These are phyloP conservation scores for Bipolaris zeicola DNA, from an alignment of 2,329 filamentous ascomycete species.

Conservation along the genomic window DNA sequence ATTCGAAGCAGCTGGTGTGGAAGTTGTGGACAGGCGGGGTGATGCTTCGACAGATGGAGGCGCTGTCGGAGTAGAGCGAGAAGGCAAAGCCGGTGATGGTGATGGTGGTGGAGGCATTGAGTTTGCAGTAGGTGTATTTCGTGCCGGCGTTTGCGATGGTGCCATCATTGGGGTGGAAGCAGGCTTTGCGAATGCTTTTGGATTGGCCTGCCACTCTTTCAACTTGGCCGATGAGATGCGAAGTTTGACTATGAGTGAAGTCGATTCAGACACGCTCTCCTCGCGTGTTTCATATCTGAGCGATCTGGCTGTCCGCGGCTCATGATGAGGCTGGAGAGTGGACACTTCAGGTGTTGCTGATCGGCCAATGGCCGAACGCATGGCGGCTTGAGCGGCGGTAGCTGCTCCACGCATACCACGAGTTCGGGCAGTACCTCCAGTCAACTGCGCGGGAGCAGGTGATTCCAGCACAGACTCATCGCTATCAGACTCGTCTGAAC, in stretches of 20 bases:
- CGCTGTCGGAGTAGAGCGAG: constrained; percentile 38
- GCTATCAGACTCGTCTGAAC: constrained; percentile 90
- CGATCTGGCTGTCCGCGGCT: constrained; percentile 71
- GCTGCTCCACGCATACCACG: constrained; percentile 89
- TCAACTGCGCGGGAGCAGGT: constrained; percentile 72
- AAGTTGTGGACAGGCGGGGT: constrained; percentile 42
- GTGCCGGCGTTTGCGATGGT: constrained; percentile 54
- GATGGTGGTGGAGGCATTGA: constrained; percentile 63
- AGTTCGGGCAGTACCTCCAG: constrained; percentile 79
- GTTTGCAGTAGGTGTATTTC: constrained; percentile 57
- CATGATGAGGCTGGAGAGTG: constrained; percentile 63
- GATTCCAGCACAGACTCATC: constrained; percentile 87
- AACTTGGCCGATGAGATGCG: constrained; percentile 75
- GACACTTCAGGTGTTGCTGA: constrained; percentile 87
- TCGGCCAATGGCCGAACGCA: constrained; percentile 74
- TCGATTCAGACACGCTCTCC: constrained; percentile 72
- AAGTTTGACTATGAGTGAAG: constrained; percentile 71
- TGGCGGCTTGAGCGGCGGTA: constrained; percentile 81
- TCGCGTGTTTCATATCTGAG: constrained; percentile 71
- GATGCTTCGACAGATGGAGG: constrained; percentile 35
- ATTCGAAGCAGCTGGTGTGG: constrained; percentile 42
- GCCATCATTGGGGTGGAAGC: constrained; percentile 53
- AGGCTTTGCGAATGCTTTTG: constrained; percentile 51
- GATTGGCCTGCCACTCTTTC: constrained; percentile 66
- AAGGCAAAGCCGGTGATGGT: constrained; percentile 53